Evolutionary conservation across 23 red algal species (phyloP).

Genomic region (Porphyridium purpureum): DNA sequence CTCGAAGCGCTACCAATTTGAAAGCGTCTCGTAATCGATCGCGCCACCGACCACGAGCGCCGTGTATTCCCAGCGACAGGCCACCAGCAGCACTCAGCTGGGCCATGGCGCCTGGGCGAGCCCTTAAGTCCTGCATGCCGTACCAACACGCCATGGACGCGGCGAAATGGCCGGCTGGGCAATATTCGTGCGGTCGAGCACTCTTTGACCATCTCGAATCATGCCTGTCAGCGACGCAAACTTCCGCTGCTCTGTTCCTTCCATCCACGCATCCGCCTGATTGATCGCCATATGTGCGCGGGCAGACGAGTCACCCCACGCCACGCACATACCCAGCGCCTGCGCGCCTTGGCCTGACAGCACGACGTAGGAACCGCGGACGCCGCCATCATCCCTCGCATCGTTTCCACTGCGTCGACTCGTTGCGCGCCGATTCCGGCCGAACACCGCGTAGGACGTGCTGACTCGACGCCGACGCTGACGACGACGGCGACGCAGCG

Average conservation of each 20-base stretch:
- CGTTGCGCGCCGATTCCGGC: too few relatives aligned
- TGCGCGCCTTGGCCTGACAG: slow-evolving; percentile 55
- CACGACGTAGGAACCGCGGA: slow-evolving; percentile 3
- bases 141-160: slow-evolving; percentile 53
- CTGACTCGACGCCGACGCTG: too few relatives aligned
- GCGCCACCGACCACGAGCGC: slow-evolving; percentile 59
- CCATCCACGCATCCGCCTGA: slow-evolving; percentile 16
- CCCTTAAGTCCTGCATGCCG: slow-evolving; percentile 13
- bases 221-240: too few relatives aligned
- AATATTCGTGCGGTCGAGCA: slow-evolving; percentile 80
- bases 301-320: slow-evolving; percentile 19
- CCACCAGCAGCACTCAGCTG: slow-evolving; percentile 62
- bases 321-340: slow-evolving; percentile 14
- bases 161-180: slow-evolving; percentile 94
- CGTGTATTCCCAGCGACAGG: slow-evolving; percentile 85
- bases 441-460: too few relatives aligned
- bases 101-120: background rate
- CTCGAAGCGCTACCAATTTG: slow-evolving; percentile 61
- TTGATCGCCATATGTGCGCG: slow-evolving; percentile 7
- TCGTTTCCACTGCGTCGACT: too few relatives aligned
- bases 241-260: too few relatives aligned
- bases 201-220: too few relatives aligned
- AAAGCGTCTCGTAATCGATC: slow-evolving; percentile 68
- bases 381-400: background rate
- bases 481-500: too few relatives aligned